Evolutionary conservation across 2,329 filamentous ascomycete species (phyloP), one percentile per base, ranked within the genome.

Genomic region (Monosporascus sp.): DNA sequence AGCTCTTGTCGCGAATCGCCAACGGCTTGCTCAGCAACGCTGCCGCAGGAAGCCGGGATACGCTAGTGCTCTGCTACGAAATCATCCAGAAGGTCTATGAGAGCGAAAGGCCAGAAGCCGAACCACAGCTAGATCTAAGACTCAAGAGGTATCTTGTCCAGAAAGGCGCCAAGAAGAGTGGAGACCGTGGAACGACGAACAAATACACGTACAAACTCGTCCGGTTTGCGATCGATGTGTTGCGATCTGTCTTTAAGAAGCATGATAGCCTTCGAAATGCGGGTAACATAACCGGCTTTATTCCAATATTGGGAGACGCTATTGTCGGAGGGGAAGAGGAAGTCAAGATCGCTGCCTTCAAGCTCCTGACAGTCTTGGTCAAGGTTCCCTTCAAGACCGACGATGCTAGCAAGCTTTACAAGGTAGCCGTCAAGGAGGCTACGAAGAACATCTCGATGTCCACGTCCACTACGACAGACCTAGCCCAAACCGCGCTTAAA

Each of bases 11-110:
- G 49, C 86, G 94, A 51, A 88, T 99, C 50, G 87, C 89, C 1
- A 81, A 88, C 7, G 95, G 94, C 34, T 77, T 99, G 4, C 71
- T 95, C 27, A 86, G 89, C 59, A 99, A 99, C 62, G 79, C 87
- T 3, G 86, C 85, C 0, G 86, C 90, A 0, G 85, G 88, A 59
- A 90, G 85, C 62, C 85, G 87, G 48, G 90, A 96, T 60, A 86
- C 93, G 41, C 75, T 99, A n/a, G 76, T 96, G 0, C 97, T 99
- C 70, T 96, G 92, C 69, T 97, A 96, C 67, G 91, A 97, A 69
- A 82, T 97, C 47, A 89, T 97, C 41, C 89, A 95, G 66, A 87
- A 92, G 58, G 88, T 90, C 1, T 95, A 96, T 69, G 83, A 82
- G 55, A 82, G 81, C 54, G 77, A 80, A 51, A 81, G 77, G 61